Conservation (phyloP, 148 eudicot genomes). For the Diospyros lotus region DNA sequence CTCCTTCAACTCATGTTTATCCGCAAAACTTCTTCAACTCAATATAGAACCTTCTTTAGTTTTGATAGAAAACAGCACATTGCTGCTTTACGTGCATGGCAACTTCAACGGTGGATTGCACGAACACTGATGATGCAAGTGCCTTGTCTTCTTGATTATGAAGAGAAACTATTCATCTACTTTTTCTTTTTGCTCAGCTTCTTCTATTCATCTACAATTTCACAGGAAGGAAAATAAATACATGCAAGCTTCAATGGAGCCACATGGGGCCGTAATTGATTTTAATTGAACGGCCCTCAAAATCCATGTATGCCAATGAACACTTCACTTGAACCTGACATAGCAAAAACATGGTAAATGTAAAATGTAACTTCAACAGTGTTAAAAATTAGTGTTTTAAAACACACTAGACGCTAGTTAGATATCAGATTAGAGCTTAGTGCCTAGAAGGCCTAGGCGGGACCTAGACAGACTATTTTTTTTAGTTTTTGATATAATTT, state of each 20-base stretch:
- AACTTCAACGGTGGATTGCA: not conserved
- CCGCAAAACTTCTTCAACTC: too few species aligned
- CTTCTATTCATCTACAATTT: not conserved
- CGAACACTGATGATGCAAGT: not conserved
- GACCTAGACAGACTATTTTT: too few species aligned
- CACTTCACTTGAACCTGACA: conserved; percentile 85
- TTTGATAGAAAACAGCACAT: too few species aligned
- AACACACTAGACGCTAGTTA: not conserved
- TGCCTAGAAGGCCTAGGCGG: too few species aligned
- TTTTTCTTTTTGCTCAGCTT: too few species aligned
- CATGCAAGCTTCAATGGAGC: conserved; percentile 94
- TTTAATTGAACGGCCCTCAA: conserved; percentile 87
- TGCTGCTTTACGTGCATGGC: too few species aligned
- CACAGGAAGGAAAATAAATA: not conserved
- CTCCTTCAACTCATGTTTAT: too few species aligned
- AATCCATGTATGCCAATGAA: conserved; percentile 79
- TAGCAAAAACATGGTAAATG: not conserved
- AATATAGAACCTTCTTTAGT: too few species aligned
- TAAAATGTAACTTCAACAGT: not conserved
- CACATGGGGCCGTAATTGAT: conserved; percentile 76
- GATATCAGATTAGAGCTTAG: too few species aligned
- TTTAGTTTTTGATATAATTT: too few species aligned
- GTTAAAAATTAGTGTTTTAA: not conserved
- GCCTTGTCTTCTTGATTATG: too few species aligned
- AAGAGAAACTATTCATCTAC: not conserved